phyloP scores from a whole-genome alignment of 2,329 filamentous ascomycete species.

The Hysterium pulicare region DNA sequence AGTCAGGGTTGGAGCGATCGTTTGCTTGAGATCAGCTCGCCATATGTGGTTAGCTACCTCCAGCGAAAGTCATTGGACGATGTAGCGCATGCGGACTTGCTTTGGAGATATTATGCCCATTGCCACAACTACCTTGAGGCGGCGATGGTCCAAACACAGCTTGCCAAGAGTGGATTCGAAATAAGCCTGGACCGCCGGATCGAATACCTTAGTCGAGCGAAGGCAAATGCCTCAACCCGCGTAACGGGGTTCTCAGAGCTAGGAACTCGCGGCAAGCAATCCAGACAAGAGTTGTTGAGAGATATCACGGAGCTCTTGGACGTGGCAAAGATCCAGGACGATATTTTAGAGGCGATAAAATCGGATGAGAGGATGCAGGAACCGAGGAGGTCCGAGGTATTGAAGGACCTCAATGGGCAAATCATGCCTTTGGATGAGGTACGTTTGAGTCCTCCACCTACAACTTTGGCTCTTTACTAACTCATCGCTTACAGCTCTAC shows the following conservation, averaged over 20 bases:
- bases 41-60: conserved; percentile 83
- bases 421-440: conserved; percentile 75
- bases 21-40: conserved; percentile 78
- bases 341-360: conserved; percentile 74
- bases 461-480: conserved; percentile 3
- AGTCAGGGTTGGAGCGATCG: conserved; percentile 78
- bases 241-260: conserved; percentile 65
- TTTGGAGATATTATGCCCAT: conserved; percentile 90
- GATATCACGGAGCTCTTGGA: conserved; percentile 84
- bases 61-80: conserved; percentile 70
- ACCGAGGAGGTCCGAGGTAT: conserved; percentile 62
- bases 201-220: conserved; percentile 83
- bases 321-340: conserved; percentile 91
- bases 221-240: conserved; percentile 84
- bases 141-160: conserved; percentile 76
- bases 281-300: conserved; percentile 80
- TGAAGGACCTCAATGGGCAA: conserved; percentile 69
- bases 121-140: conserved; percentile 81
- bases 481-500: conserved; percentile 63
- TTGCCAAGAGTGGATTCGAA: conserved; percentile 78
- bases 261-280: conserved; percentile 56
- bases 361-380: conserved; percentile 66
- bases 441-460: conserved; percentile 37
- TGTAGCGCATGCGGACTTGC: conserved; percentile 77
- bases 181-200: conserved; percentile 83